Conservation (phyloP, 2,329 filamentous ascomycete species). For the Pezicula carpinea region DNA sequence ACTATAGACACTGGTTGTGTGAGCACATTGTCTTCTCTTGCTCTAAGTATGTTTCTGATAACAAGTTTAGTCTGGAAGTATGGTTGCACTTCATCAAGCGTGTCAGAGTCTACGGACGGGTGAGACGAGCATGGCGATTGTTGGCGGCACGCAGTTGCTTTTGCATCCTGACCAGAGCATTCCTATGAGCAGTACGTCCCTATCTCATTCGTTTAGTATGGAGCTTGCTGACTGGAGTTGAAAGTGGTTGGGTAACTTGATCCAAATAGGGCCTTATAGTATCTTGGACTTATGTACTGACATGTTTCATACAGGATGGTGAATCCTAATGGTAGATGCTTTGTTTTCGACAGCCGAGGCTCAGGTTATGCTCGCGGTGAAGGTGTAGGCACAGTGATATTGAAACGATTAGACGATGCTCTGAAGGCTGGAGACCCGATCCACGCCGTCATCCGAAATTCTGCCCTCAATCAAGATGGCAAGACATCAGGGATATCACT, state of each 20-base stretch:
- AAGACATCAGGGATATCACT: slow-evolving; percentile 37
- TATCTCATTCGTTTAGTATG: not conserved
- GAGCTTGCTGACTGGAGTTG: not conserved
- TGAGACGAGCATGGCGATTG: slow-evolving; percentile 21
- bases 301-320: slow-evolving; percentile 16
- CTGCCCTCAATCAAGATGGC: slow-evolving; percentile 40
- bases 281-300: not conserved
- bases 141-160: slow-evolving; percentile 3
- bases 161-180: slow-evolving; percentile 3
- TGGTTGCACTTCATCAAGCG: slow-evolving; percentile 49
- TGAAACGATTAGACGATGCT: slow-evolving; percentile 38
- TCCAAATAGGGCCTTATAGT: too few relatives aligned
- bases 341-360: slow-evolving; percentile 33
- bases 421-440: slow-evolving; percentile 37
- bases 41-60: not conserved
- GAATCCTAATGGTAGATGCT: slow-evolving; percentile 25
- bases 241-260: too few relatives aligned
- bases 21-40: not conserved
- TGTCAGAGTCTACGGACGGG: slow-evolving; percentile 30
- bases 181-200: slow-evolving; percentile 1
- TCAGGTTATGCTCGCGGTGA: slow-evolving; percentile 44
- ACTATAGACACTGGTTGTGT: slow-evolving; percentile 14
- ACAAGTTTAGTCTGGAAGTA: slow-evolving; percentile 28
- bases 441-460: slow-evolving; percentile 36
- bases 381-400: slow-evolving; percentile 34